A percentile compares a stretch with the other conserved stretches of the same genome.
Evolutionary conservation across 345 rosid species (phyloP).

Genomic region (Lepidium sativum): DNA sequence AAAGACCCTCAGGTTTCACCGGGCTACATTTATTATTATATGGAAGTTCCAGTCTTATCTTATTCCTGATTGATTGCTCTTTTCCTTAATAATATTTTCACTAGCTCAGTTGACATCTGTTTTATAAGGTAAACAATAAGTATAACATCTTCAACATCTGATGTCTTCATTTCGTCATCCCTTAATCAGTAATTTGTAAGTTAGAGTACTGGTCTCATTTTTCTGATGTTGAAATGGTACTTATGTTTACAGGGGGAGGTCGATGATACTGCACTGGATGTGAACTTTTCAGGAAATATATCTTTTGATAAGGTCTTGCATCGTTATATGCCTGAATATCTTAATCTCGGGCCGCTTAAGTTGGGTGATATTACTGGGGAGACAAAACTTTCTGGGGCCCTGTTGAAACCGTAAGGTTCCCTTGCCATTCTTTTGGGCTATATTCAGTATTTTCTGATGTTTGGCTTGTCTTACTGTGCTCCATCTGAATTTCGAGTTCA

Average conservation of each 20-base stretch:
- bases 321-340: constrained; percentile 67
- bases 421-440: constrained; percentile 18
- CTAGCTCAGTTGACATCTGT: background rate
- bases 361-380: constrained; percentile 92
- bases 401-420: constrained; percentile 74
- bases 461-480: constrained; percentile 8
- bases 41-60: background rate
- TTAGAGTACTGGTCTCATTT: background rate
- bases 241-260: constrained; percentile 64
- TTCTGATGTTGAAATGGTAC: constrained; percentile 18
- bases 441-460: constrained; percentile 5
- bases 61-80: background rate
- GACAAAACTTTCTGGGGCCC: constrained; percentile 89
- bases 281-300: constrained; percentile 85
- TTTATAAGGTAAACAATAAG: background rate
- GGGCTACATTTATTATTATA: background rate
- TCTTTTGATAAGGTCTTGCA: constrained; percentile 67
- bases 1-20: background rate
- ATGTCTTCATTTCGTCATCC: background rate
- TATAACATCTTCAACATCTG: background rate
- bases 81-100: background rate
- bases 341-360: constrained; percentile 53
- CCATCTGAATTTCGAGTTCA: constrained; percentile 27
- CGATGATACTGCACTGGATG: constrained; percentile 84
- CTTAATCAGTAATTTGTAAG: background rate